Base-by-base conservation (phyloP, 2,329 filamentous ascomycete species). In the Paecilomyces variotii region DNA sequence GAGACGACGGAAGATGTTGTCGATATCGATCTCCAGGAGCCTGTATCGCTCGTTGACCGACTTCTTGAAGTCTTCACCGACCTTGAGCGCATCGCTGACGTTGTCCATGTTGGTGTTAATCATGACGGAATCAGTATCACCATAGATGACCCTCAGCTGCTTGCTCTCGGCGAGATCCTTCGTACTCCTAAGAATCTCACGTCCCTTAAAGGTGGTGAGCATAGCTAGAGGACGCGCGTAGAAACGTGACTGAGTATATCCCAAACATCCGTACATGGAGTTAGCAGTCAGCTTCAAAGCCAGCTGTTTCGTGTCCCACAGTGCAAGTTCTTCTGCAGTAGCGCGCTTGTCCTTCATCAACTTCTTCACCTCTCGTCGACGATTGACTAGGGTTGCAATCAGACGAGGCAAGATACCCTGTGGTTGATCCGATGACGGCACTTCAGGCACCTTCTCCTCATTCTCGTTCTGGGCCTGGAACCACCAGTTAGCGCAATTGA, bases 111-210 rank as follows among this genome's bases (percentile, higher is more conserved):
- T 97, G 63, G 94, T 96, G 70, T 99, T 99, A 80, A 99, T 97
- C 94, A 99, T 99, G 76, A 99, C 94, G 7, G 94, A 99, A 76
- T 99, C 94, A 11, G 94, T 99, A 76, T 99, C 94, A 78, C 94
- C 94, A 68, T 99, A 99, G 63, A 99, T 97, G 72, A 99, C 94
- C 69, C 94, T 89, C 30, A 99, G 83, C 60, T 91, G 87, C 65
- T 89, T 92, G 68, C 86, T 90, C 76, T 99, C 94, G 9, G 94
- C 94, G 61, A 99, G 84, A 57, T 96, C 92, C 74, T 97, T 99
- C 58, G 94, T 99, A 71, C 90, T 95, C 63, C 90, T 86, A 60
- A 99, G 80, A 84, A 99, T 97, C 78, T 99, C 94, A 79, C 94
- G 91, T 59, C 94, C 94, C 74, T 99, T 97, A 79, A 87, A 96